Conservation (phyloP, 495 filamentous ascomycete genomes). For the Neurospora sublineolata region DNA sequence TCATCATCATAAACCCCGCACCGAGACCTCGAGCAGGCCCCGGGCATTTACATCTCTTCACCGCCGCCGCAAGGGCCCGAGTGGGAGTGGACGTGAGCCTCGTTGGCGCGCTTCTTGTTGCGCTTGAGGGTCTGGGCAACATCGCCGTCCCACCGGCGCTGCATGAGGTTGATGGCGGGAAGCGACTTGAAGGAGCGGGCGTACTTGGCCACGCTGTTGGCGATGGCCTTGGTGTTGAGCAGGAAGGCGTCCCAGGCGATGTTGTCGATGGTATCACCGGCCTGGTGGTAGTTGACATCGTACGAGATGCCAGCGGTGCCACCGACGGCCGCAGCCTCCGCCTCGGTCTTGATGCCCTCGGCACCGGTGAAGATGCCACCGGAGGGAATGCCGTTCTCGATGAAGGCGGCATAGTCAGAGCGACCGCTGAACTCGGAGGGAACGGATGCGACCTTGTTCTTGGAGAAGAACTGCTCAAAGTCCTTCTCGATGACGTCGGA, state of each 20-base stretch:
- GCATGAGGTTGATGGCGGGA: conserved; percentile 6
- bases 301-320: conserved; percentile 47
- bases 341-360: conserved; percentile 51
- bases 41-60: not conserved
- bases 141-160: conserved; percentile 10
- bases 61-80: conserved; percentile 11
- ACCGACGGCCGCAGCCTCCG: conserved; percentile 46
- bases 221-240: conserved; percentile 49
- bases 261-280: conserved; percentile 48
- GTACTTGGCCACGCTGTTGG: conserved; percentile 53
- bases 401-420: conserved; percentile 59
- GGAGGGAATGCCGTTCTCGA: conserved; percentile 48
- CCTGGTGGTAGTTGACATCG: conserved; percentile 53
- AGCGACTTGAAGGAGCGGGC: conserved; percentile 34
- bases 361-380: conserved; percentile 63
- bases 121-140: conserved; percentile 5
- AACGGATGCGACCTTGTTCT: conserved; percentile 28
- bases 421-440: conserved; percentile 51
- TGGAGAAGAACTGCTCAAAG: conserved; percentile 50
- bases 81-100: not conserved
- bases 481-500: conserved; percentile 51
- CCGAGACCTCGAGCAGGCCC: not conserved
- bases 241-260: conserved; percentile 48
- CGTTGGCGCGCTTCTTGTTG: not conserved
- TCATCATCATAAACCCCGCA: not conserved